These are phyloP conservation scores for Fimicolochytrium jonesii DNA, from an alignment of 192 early-diverging fungal genomes.

Conservation along the genomic window DNA sequence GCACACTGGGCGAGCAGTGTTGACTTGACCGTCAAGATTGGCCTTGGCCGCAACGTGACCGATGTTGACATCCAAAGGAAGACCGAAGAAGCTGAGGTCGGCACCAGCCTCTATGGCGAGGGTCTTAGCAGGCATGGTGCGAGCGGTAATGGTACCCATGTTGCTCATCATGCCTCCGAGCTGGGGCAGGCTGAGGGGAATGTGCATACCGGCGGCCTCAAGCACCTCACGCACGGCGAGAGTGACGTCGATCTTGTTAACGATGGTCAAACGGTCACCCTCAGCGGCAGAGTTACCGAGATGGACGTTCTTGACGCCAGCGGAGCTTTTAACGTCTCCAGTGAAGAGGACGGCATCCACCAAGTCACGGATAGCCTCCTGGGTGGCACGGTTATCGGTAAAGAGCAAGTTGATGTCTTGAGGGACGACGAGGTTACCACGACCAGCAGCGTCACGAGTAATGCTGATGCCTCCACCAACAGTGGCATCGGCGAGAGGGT, in stretches of 20 bases:
- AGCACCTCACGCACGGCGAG: constrained; percentile 7
- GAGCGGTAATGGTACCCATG: constrained; percentile 11
- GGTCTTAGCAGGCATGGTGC: background rate
- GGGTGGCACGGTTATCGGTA: constrained; percentile 14
- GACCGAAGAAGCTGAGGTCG: constrained; percentile 15
- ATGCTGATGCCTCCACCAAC: constrained; percentile 11
- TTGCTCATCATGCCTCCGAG: background rate
- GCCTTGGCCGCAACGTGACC: constrained; percentile 14
- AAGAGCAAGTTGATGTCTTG: constrained; percentile 13
- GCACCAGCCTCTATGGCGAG: constrained; percentile 9
- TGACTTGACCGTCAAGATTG: constrained; percentile 6
- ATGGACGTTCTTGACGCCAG: constrained; percentile 11
- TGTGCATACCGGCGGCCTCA: constrained; percentile 9
- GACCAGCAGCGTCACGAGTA: background rate
- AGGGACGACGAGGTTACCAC: constrained; percentile 3
- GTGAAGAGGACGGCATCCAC: constrained; percentile 13
- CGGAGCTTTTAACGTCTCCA: constrained; percentile 6
- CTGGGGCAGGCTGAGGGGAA: constrained; percentile 3
- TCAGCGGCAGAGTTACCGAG: constrained; percentile 9
- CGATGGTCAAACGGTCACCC: constrained; percentile 10
- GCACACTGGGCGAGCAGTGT: constrained; percentile 10
- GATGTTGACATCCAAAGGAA: constrained; percentile 25
- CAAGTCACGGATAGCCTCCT: constrained; percentile 9
- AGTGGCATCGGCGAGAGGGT: constrained; percentile 17
- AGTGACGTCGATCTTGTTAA: constrained; percentile 18